phyloP scores from a whole-genome alignment of 495 filamentous ascomycete species.

The Clavariopsis aquatica region DNA sequence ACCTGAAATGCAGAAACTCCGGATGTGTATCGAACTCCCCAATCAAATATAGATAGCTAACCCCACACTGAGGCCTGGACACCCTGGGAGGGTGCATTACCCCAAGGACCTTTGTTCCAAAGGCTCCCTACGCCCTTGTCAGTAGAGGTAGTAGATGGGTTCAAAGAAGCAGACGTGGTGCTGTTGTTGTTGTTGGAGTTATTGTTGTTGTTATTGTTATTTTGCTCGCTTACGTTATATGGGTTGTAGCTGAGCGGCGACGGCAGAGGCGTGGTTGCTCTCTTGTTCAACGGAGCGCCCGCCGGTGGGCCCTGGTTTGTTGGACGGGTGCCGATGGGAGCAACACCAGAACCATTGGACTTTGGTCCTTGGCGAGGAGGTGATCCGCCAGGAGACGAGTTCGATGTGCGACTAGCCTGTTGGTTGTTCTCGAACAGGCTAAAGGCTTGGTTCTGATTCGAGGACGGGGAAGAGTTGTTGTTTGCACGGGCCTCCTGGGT shows the following conservation, averaged over 20 bases:
- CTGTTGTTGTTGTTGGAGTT: conserved; percentile 39
- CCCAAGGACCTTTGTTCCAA: conserved; percentile 47
- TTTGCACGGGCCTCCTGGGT: conserved; percentile 73
- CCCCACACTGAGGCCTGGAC: conserved; percentile 50
- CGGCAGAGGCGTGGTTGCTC: conserved; percentile 84
- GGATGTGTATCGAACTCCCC: conserved; percentile 40
- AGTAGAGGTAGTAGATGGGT: conserved; percentile 47
- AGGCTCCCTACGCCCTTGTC: conserved; percentile 42
- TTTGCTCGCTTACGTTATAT: conserved; percentile 60
- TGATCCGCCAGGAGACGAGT: conserved; percentile 86
- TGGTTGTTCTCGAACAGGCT: conserved; percentile 70
- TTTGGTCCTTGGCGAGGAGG: conserved; percentile 69
- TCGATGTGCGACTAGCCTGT: conserved; percentile 81
- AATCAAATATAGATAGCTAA: conserved; percentile 30
- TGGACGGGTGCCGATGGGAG: conserved; percentile 92
- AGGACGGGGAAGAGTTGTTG: conserved; percentile 82
- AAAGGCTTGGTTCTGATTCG: conserved; percentile 63
- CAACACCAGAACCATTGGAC: conserved; percentile 65
- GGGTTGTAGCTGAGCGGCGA: conserved; percentile 79
- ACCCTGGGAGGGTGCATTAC: conserved; percentile 40
- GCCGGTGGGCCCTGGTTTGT: conserved; percentile 53
- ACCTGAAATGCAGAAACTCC: conserved; percentile 45
- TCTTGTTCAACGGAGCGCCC: conserved; percentile 76
- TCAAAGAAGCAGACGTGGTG: conserved; percentile 63
- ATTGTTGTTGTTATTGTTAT: conserved; percentile 41